These are phyloP conservation scores for Hypericum perforatum DNA, from an alignment of 345 rosid genomes.

Conservation along the genomic window DNA sequence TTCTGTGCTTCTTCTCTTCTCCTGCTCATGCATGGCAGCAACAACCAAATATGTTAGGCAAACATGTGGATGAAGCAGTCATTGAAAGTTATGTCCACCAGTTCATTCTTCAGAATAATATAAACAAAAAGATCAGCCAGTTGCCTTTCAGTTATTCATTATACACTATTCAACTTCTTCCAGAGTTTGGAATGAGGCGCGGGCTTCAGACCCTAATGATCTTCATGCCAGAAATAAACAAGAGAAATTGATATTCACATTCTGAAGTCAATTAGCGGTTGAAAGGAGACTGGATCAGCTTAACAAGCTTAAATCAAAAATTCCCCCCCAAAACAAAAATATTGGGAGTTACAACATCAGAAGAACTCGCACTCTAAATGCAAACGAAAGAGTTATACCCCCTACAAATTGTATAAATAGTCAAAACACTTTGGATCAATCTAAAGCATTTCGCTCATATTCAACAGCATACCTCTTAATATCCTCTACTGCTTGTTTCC, in stretches of 20 bases:
- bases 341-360: background rate
- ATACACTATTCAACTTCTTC: too few relatives aligned
- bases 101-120: too few relatives aligned
- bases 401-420: background rate
- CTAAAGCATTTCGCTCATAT: background rate
- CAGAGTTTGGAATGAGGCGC: too few relatives aligned
- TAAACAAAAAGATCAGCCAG: too few relatives aligned
- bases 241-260: too few relatives aligned
- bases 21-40: conserved; percentile 24
- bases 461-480: conserved; percentile 53
- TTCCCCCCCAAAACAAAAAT: background rate
- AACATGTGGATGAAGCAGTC: background rate
- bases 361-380: background rate
- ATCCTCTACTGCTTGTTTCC: conserved; percentile 90
- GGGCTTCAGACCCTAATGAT: too few relatives aligned
- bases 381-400: background rate
- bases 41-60: background rate
- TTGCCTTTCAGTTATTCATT: too few relatives aligned
- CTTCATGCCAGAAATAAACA: too few relatives aligned
- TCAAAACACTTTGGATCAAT: background rate
- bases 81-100: background rate
- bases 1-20: conserved; percentile 74
- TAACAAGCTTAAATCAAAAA: background rate
- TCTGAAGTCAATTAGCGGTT: too few relatives aligned
- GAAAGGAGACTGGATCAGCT: too few relatives aligned